Conservation (phyloP, 805 yeast genomes). For the Candida nemodendra region DNA sequence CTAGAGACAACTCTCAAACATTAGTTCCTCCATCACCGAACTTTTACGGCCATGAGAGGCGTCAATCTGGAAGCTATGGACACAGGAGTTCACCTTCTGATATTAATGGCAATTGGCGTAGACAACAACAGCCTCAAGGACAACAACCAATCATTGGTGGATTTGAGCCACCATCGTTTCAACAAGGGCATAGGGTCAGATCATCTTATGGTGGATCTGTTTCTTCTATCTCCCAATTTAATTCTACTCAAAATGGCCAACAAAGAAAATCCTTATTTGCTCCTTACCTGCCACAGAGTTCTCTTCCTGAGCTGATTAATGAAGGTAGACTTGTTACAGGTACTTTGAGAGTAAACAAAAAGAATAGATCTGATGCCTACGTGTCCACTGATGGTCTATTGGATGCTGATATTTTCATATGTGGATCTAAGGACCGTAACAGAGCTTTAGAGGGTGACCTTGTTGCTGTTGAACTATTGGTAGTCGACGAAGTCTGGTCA, state of each 20-base stretch:
- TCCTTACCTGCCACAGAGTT: slow-evolving; percentile 91
- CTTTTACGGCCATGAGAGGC: slow-evolving; percentile 44
- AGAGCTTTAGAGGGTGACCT: slow-evolving; percentile 96
- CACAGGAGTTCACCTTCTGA: slow-evolving; percentile 41
- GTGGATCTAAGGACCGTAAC: slow-evolving; percentile 97
- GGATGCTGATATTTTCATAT: slow-evolving; percentile 95
- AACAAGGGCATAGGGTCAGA: slow-evolving; percentile 78
- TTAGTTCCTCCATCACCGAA: slow-evolving; percentile 56
- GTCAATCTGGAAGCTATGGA: slow-evolving; percentile 40
- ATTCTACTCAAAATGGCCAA: slow-evolving; percentile 37
- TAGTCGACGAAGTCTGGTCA: slow-evolving; percentile 97
- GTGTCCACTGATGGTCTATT: slow-evolving; percentile 95
- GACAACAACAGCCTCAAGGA: slow-evolving; percentile 41
- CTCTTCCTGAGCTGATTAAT: slow-evolving; percentile 81
- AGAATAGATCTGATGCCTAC: slow-evolving; percentile 96
- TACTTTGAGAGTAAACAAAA: slow-evolving; percentile 87
- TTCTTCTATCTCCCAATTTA: slow-evolving; percentile 45
- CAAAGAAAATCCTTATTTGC: slow-evolving; percentile 83
- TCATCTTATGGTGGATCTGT: slow-evolving; percentile 68
- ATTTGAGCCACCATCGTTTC: slow-evolving; percentile 41
- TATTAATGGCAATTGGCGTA: slow-evolving; percentile 66
- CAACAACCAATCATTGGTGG: slow-evolving; percentile 22
- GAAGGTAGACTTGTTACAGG: slow-evolving; percentile 95
- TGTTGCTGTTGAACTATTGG: slow-evolving; percentile 91
- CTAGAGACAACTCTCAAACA: slow-evolving; percentile 32